Evolutionary conservation across 129 eudicot genomes (phyloP), one percentile per base, ranked within the genome.

Genomic region (Arctium lappa): DNA sequence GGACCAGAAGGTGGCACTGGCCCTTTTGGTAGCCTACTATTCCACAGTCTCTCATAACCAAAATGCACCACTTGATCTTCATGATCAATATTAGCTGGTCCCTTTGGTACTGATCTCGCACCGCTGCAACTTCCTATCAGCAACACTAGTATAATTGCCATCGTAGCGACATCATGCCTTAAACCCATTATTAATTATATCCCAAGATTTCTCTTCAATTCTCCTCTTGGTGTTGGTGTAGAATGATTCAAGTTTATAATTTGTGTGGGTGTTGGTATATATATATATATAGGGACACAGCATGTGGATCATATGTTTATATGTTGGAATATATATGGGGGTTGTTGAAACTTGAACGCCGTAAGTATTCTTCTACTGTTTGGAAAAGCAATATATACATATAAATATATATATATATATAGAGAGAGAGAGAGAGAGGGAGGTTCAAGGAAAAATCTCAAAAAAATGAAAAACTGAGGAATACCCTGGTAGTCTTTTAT

Each of bases 1-100:
- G 93, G 91, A 39, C 88, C 91, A 5, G 89, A 81, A 78, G 93
- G 93, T 12, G 93, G 93, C 42, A 90, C 93, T 6, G 89, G 93
- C 60, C 91, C 93, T 77, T 87, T 88, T 48, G 93, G 93, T 44
- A 90, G 69, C 75, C 53, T 36, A 44, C 18, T 79, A 44, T 84
- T 84, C 87, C 84, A 84, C 56, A 84, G 66, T 44, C 77, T 66
- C 12, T 66, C 16, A 22, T 73, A 62, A 63, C 83, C 69, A 0
- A 65, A 72, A n/a, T 65, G 60, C 1, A 48, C 46, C 1, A 48
- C 46, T 48, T 32, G 60, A 31, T 84, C 75, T 7, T 60, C 68
- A 16, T 46, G 13, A 46, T 46, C 56, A 46, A 12, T 9, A 6
- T 8, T 40, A 6, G 6, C 27, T 16, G 29, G 0, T 39, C 69